These are phyloP conservation scores for Penicillium sp. DNA, from an alignment of 2,329 filamentous ascomycete genomes.

Conservation along the genomic window DNA sequence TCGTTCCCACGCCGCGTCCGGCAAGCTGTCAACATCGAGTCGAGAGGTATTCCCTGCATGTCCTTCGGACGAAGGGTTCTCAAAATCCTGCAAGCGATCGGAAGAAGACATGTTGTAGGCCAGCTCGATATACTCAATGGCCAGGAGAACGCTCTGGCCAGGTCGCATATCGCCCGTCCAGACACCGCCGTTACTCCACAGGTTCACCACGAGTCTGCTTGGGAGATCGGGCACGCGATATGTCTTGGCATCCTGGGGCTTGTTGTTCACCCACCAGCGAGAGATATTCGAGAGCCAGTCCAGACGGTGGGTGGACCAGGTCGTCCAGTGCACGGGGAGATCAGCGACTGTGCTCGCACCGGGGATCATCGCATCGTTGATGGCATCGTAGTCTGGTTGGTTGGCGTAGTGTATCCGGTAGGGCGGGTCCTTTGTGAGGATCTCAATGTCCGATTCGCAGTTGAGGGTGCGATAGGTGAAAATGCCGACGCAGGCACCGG, in stretches of 20 bases:
- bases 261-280: conserved; percentile 42
- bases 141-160: conserved; percentile 41
- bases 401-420: conserved; percentile 48
- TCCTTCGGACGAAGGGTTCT: conserved; percentile 11
- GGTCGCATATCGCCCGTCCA: conserved; percentile 47
- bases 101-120: conserved; percentile 40
- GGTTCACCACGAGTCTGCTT: conserved; percentile 43
- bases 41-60: conserved; percentile 6
- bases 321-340: conserved; percentile 41
- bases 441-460: conserved; percentile 57
- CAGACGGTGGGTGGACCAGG: conserved; percentile 44
- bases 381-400: conserved; percentile 45
- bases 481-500: conserved; percentile 54
- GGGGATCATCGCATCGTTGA: conserved; percentile 36
- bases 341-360: conserved; percentile 34
- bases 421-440: conserved; percentile 51
- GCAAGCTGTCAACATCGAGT: not conserved
- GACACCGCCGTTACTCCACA: conserved; percentile 47
- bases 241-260: conserved; percentile 33
- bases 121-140: conserved; percentile 47
- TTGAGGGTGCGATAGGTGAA: conserved; percentile 52
- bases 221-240: conserved; percentile 41
- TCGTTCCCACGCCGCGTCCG: conserved; percentile 2
- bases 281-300: conserved; percentile 43
- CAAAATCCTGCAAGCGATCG: conserved; percentile 3